A percentile compares a stretch with the other conserved stretches of the same genome.
Evolutionary conservation across 1,284 basidiomycete genomes (phyloP).

Genomic region (Hemileia vastatrix): DNA sequence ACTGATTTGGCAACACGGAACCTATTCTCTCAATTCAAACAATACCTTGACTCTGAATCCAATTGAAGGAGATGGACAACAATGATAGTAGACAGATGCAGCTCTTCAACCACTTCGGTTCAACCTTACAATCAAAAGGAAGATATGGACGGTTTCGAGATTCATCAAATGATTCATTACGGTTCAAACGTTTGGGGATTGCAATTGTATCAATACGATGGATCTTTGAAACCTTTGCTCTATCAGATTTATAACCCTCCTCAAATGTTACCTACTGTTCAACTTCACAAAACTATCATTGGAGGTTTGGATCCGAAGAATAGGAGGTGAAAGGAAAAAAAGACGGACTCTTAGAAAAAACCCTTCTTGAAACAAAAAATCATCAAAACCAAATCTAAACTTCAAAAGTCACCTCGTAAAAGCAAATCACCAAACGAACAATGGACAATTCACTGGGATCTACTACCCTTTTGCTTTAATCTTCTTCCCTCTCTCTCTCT

Average conservation of each 20-base stretch:
- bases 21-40: conserved; percentile 35
- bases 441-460: too few relatives aligned
- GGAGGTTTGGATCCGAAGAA: too few relatives aligned
- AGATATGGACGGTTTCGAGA: conserved; percentile 24
- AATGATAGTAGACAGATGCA: conserved; percentile 24
- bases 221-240: conserved; percentile 10
- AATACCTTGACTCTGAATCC: conserved; percentile 32
- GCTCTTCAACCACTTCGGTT: conserved; percentile 9
- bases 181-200: conserved; percentile 25
- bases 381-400: too few relatives aligned
- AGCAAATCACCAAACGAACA: too few relatives aligned
- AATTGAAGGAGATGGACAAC: conserved; percentile 33
- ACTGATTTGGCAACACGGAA: conserved; percentile 44
- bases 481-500: too few relatives aligned
- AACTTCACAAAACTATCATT: too few relatives aligned
- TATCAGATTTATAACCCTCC: conserved; percentile 38
- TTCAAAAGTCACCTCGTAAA: too few relatives aligned
- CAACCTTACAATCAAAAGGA: conserved; percentile 19
- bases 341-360: too few relatives aligned
- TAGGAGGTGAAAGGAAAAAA: too few relatives aligned
- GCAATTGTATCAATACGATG: conserved; percentile 26
- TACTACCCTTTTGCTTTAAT: too few relatives aligned
- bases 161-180: conserved; percentile 26
- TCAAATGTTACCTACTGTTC: too few relatives aligned
- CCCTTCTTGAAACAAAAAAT: too few relatives aligned